Evolutionary conservation across 2,329 filamentous ascomycete genomes (phyloP), one percentile per base, ranked within the genome.

Genomic region (Trichoderma pleuroti): DNA sequence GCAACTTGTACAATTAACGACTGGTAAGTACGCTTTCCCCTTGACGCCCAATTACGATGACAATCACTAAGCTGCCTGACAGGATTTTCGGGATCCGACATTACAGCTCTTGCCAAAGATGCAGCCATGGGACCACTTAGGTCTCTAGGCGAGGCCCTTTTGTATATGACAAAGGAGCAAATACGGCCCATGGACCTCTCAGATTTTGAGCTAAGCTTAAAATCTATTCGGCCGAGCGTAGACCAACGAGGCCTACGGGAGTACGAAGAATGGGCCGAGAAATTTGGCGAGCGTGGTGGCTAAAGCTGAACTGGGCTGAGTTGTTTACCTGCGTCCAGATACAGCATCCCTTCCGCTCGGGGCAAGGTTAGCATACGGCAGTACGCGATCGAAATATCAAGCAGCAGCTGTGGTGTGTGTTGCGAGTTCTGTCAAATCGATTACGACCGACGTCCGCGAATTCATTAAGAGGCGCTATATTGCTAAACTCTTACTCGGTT

Each of bases 11-110:
- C 80, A 83, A 70, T 81, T 96, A 68, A 98, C 96, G 56, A 93
- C 97, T 76, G 93, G 94, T 95, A 83, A 77, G 86, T 81, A 68
- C 5, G 34, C 3, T 24, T 39, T n/a, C n/a, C 6, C 14, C 14
- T 46, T 32, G 2, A 12, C 30, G 1, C 28, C 16, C 10, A 10
- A 16, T 14, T 26, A 5, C 5, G 10, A 11, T 52, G 7, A 68
- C 21, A 32, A 6, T 24, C n/a, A 49, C 18, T n/a, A 12, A 9
- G 5, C 16, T 68, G 28, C n/a, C 4, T 2, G 2, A 8, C 26
- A 98, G 94, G 94, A n/a, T 99, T 97, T 82, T 98, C 94, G 10
- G 96, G 96, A 57, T 97, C 94, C 2, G 96, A 99, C 77, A 97
- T 99, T 74, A 98, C 96, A 26, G 94, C 96, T 1, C 85, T 99